Evolutionary conservation across 129 eudicot genomes (phyloP).

Genomic region (Tagetes patula): DNA sequence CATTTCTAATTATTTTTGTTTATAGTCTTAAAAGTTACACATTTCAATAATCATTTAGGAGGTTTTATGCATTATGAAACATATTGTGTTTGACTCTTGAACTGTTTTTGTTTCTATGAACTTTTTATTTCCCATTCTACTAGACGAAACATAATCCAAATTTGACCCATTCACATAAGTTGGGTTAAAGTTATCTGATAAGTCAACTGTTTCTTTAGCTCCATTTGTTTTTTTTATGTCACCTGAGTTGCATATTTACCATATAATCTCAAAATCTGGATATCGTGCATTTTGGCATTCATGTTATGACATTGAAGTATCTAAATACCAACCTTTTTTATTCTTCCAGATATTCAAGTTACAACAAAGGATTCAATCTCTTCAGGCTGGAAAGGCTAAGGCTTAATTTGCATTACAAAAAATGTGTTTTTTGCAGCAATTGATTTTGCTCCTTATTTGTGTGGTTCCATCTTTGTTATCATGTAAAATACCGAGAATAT

Average conservation of each 20-base stretch:
- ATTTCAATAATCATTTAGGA: background rate
- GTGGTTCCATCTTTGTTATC: background rate
- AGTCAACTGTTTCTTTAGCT: background rate
- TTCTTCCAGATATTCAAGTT: constrained; percentile 55
- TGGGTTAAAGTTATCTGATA: background rate
- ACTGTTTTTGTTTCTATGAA: background rate
- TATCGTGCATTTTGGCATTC: constrained; percentile 7
- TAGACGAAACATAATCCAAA: background rate
- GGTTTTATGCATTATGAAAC: background rate
- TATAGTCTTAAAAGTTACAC: background rate
- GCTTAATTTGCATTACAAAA: constrained; percentile 36
- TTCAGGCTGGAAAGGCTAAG: constrained; percentile 86
- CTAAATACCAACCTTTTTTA: background rate
- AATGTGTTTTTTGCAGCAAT: background rate
- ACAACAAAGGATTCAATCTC: constrained; percentile 80
- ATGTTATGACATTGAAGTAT: background rate
- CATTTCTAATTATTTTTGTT: background rate
- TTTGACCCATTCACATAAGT: background rate
- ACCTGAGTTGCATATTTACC: constrained; percentile 6
- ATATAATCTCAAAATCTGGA: background rate
- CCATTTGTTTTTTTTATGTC: background rate
- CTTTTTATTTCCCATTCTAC: background rate
- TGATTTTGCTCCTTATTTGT: background rate
- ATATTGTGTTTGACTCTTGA: background rate
- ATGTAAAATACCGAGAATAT: background rate